A percentile compares a stretch with the other conserved stretches of the same genome.
These are phyloP conservation scores for Trichoderma pleuroti DNA, from an alignment of 2,329 filamentous ascomycete species.

Conservation along the genomic window DNA sequence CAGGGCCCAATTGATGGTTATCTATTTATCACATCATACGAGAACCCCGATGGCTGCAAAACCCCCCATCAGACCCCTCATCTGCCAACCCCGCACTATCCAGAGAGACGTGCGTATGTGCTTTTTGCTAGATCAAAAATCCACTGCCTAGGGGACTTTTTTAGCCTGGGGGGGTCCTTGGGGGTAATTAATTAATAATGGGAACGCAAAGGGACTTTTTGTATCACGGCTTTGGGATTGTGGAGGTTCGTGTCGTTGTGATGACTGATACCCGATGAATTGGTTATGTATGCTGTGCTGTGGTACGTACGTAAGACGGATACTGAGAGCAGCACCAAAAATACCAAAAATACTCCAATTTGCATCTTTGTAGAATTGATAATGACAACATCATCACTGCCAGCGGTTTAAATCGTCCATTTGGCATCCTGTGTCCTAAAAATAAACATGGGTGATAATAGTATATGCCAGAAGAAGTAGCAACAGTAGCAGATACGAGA, in stretches of 20 bases:
- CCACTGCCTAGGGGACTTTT: not conserved
- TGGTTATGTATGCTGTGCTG: not conserved
- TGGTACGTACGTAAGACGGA: not conserved
- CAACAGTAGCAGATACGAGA: too few relatives aligned
- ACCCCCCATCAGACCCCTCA: constrained; percentile 8
- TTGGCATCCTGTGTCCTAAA: too few relatives aligned
- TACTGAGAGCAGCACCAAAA: not conserved
- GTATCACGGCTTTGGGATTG: not conserved
- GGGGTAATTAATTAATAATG: not conserved
- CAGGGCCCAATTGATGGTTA: not conserved
- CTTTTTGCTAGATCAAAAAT: not conserved
- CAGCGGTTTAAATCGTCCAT: too few relatives aligned
- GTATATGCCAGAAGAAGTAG: too few relatives aligned
- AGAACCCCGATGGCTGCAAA: constrained; percentile 8
- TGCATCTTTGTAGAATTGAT: not conserved
- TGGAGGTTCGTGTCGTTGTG: not conserved
- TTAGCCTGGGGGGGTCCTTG: not conserved
- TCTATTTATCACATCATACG: constrained; percentile 4
- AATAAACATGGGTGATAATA: too few relatives aligned
- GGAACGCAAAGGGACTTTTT: not conserved
- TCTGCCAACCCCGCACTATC: constrained; percentile 17
- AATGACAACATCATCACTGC: too few relatives aligned
- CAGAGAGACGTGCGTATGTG: not conserved
- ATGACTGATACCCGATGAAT: not conserved
- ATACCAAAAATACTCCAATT: not conserved